Conservation (phyloP, 805 yeast genomes). For the Suhomyces xylopsoci region DNA sequence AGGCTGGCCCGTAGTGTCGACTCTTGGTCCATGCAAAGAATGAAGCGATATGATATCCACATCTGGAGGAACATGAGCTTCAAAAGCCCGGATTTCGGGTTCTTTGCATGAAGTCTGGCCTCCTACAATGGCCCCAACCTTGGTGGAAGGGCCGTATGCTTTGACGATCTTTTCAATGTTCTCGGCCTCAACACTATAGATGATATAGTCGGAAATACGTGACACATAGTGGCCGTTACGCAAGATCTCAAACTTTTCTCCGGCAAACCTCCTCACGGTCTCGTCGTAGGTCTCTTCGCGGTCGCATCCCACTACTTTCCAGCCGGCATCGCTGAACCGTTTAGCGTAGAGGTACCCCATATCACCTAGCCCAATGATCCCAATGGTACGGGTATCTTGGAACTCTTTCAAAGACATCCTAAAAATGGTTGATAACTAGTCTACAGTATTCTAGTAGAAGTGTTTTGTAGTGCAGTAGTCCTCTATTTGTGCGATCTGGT, state of each 20-base stretch:
- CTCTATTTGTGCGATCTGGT: neutral
- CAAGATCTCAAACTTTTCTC: conserved; percentile 53
- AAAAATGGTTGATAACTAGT: no score
- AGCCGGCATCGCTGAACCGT: conserved; percentile 74
- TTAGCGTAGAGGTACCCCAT: conserved; percentile 91
- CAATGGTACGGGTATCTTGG: conserved; percentile 52
- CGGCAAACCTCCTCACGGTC: conserved; percentile 37
- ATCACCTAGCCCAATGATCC: conserved; percentile 94
- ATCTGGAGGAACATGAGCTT: conserved; percentile 68
- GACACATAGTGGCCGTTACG: conserved; percentile 82
- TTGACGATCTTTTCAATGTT: conserved; percentile 69
- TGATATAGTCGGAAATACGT: conserved; percentile 73
- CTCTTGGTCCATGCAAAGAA: conserved; percentile 92
- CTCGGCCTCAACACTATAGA: conserved; percentile 93
- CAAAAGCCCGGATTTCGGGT: conserved; percentile 87
- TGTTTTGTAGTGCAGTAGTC: no score
- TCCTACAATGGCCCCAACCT: conserved; percentile 88
- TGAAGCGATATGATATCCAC: conserved; percentile 83
- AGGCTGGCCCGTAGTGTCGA: conserved; percentile 88
- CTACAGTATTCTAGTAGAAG: no score
- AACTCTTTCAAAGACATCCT: neutral
- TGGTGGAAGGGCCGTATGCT: conserved; percentile 81
- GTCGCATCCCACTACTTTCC: conserved; percentile 89
- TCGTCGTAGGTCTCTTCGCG: conserved; percentile 59
- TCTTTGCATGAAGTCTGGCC: conserved; percentile 96